Conservation (phyloP, 169 alveolate genomes). For the Nephromyces sp. region DNA sequence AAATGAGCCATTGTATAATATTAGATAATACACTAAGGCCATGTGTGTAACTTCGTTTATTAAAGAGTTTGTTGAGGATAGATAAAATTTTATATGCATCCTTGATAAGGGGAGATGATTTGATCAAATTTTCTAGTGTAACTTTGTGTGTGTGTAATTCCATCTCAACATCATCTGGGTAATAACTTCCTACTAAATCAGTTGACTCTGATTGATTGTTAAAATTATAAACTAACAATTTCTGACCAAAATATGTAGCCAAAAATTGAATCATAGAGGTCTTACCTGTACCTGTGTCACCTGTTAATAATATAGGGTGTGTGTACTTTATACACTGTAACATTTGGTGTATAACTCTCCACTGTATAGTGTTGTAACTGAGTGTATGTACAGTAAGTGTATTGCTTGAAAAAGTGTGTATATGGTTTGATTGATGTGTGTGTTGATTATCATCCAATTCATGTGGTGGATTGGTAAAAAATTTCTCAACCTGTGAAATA, state of each 20-base stretch:
- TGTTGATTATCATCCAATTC: too few relatives aligned
- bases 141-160: too few relatives aligned
- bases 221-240: slow-evolving; percentile 82
- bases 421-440: too few relatives aligned
- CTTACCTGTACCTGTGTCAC: slow-evolving; percentile 99
- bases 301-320: slow-evolving; percentile 92
- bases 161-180: slow-evolving; percentile 29
- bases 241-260: slow-evolving; percentile 67
- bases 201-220: slow-evolving; percentile 80
- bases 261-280: slow-evolving; percentile 86
- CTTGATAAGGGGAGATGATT: too few relatives aligned
- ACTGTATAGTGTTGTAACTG: slow-evolving; percentile 50
- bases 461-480: too few relatives aligned
- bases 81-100: too few relatives aligned
- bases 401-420: background rate
- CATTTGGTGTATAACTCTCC: slow-evolving; percentile 64
- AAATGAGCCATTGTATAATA: too few relatives aligned
- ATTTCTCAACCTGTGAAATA: too few relatives aligned
- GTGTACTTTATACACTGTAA: slow-evolving; percentile 58
- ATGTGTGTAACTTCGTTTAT: too few relatives aligned
- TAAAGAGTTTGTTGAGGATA: too few relatives aligned
- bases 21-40: too few relatives aligned
- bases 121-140: too few relatives aligned
- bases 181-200: slow-evolving; percentile 76
- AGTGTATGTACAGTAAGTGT: slow-evolving; percentile 6